These are phyloP conservation scores for Pilasporangium apinafurcum DNA, from an alignment of 352 stramenopile genomes.

Conservation along the genomic window DNA sequence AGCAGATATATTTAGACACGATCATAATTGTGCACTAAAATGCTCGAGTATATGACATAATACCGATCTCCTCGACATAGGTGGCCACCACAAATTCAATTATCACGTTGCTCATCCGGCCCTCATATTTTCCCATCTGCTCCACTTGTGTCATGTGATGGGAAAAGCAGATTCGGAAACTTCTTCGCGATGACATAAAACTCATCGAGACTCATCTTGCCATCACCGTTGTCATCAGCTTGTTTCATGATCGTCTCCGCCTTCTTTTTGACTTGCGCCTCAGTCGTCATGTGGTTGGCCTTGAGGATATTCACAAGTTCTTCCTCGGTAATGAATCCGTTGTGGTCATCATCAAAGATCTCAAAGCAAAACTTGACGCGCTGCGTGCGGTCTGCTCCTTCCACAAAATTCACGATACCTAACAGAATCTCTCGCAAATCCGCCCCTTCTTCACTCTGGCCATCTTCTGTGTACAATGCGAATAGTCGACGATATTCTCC, in stretches of 20 bases:
- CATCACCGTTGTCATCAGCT: constrained; percentile 73
- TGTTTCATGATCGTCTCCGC: constrained; percentile 79
- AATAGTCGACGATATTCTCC: constrained; percentile 88
- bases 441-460: constrained; percentile 54
- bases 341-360: constrained; percentile 93
- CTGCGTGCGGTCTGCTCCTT: constrained; percentile 57
- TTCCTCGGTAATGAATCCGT: constrained; percentile 83
- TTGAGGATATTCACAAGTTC: constrained; percentile 91
- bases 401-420: constrained; percentile 88
- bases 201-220: constrained; percentile 76
- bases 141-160: constrained; percentile 28
- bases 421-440: constrained; percentile 90
- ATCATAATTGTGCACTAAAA: too few species aligned
- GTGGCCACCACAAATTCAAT: background rate
- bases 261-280: constrained; percentile 80
- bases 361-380: constrained; percentile 92
- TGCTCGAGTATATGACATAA: too few species aligned
- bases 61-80: too few species aligned
- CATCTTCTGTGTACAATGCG: constrained; percentile 70
- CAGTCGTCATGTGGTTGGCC: constrained; percentile 83
- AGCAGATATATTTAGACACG: too few species aligned
- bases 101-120: background rate
- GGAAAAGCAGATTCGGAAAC: constrained; percentile 89
- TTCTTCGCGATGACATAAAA: constrained; percentile 86
- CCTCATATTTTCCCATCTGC: background rate